Percentiles rank a stretch among this genome's conserved stretches.
Evolutionary conservation across 768 basidiomycete species (phyloP).

Genomic region (Rhodocollybia butyracea): DNA sequence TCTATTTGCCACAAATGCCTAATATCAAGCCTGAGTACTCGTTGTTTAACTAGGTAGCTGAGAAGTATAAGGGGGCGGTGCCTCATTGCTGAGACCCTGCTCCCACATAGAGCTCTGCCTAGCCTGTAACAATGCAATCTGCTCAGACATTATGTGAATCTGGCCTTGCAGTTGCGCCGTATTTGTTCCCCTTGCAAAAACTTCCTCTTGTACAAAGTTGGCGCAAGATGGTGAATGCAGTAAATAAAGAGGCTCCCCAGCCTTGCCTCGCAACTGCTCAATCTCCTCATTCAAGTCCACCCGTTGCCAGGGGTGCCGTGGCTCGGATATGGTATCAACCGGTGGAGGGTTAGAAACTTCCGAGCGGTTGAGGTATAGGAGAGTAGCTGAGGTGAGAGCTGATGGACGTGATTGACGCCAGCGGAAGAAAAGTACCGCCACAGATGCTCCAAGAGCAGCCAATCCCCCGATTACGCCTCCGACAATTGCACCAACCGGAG

Average conservation of each 20-base stretch:
- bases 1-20: too few species aligned
- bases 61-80: slow-evolving; percentile 12
- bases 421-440: not conserved
- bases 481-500: slow-evolving; percentile 3
- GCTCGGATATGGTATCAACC: not conserved
- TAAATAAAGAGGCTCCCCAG: not conserved
- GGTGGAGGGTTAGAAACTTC: not conserved
- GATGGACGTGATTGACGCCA: not conserved
- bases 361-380: not conserved
- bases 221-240: not conserved
- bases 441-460: not conserved
- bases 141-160: slow-evolving; percentile 8
- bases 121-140: slow-evolving; percentile 9
- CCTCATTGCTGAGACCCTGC: slow-evolving; percentile 13
- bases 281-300: slow-evolving; percentile 7
- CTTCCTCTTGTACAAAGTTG: not conserved
- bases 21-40: too few species aligned
- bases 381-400: not conserved
- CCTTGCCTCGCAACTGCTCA: not conserved
- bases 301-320: not conserved
- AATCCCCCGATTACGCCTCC: slow-evolving; percentile 10
- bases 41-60: too few species aligned
- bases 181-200: not conserved
- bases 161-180: not conserved
- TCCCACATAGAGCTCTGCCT: slow-evolving; percentile 10